phyloP scores from a whole-genome alignment of 2,329 filamentous ascomycete genomes.

The Cryphonectria carpinicola region DNA sequence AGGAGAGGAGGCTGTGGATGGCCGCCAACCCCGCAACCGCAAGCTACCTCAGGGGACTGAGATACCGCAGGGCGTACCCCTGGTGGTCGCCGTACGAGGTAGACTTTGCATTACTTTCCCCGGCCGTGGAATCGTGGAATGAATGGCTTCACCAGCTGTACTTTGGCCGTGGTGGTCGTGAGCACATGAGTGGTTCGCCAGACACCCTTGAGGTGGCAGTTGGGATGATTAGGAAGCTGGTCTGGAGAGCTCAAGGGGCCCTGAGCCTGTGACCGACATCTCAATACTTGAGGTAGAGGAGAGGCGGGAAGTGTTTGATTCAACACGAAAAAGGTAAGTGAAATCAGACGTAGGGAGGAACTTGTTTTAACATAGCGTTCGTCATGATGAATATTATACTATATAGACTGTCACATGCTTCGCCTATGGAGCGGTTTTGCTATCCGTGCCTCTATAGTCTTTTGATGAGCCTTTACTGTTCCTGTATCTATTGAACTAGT shows the following conservation, averaged over 20 bases:
- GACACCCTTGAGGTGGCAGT: neutral
- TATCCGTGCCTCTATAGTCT: no score
- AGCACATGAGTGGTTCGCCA: neutral
- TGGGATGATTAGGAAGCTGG: neutral
- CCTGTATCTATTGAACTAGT: neutral
- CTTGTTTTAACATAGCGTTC: neutral
- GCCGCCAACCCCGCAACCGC: constrained; percentile 31
- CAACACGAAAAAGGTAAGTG: neutral
- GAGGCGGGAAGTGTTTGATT: neutral
- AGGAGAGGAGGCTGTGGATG: constrained; percentile 35
- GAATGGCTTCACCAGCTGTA: constrained; percentile 19
- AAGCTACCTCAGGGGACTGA: constrained; percentile 31
- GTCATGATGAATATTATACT: neutral
- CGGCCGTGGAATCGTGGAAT: constrained; percentile 20
- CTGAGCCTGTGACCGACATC: neutral
- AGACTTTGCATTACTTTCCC: constrained; percentile 31
- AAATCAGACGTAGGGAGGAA: neutral
- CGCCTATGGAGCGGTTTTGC: neutral
- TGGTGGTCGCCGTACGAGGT: constrained; percentile 30
- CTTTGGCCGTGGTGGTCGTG: neutral
- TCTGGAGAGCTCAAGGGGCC: no score
- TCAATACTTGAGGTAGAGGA: neutral
- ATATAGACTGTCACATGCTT: neutral
- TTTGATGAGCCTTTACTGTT: neutral
- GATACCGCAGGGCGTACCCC: constrained; percentile 29